These are phyloP conservation scores for Lactarius psammicola DNA, from an alignment of 768 basidiomycete species.

Conservation along the genomic window DNA sequence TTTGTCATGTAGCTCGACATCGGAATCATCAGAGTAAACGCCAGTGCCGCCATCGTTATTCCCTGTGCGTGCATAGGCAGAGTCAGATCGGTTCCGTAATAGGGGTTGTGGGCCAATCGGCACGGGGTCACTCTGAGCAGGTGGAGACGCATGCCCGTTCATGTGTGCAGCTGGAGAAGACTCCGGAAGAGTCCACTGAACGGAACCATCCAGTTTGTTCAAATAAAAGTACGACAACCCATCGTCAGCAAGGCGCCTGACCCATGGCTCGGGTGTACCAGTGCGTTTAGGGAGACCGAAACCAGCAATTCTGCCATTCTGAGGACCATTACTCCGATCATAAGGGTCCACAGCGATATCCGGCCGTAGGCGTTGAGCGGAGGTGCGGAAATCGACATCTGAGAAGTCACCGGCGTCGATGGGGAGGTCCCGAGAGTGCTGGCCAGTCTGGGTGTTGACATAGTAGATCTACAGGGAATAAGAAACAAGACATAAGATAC, in stretches of 20 bases:
- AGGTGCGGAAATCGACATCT: constrained; percentile 59
- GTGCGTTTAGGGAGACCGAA: constrained; percentile 60
- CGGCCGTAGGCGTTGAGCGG: constrained; percentile 54
- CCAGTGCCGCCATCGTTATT: constrained; percentile 38
- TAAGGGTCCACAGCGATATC: constrained; percentile 46
- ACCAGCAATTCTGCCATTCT: constrained; percentile 40
- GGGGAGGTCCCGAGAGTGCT: constrained; percentile 83
- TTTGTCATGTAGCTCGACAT: constrained; percentile 53
- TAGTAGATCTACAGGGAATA: constrained; percentile 80
- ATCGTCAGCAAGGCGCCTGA: constrained; percentile 75
- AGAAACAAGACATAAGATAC: constrained; percentile 3
- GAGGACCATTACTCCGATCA: constrained; percentile 28
- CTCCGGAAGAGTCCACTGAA: constrained; percentile 70
- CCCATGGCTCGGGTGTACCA: constrained; percentile 80
- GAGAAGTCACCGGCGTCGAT: constrained; percentile 62
- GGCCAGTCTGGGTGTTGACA: constrained; percentile 84
- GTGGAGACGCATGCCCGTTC: constrained; percentile 17
- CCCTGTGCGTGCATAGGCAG: constrained; percentile 34
- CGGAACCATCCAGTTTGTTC: constrained; percentile 66
- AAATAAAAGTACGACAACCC: constrained; percentile 76
- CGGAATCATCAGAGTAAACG: constrained; percentile 78
- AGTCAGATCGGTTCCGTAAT: constrained; percentile 37
- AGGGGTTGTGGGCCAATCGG: constrained; percentile 13
- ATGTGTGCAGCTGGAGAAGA: constrained; percentile 21
- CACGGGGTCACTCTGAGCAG: constrained; percentile 6